Base-by-base conservation (phyloP, 805 yeast species). In the Danielia reshetovae region DNA sequence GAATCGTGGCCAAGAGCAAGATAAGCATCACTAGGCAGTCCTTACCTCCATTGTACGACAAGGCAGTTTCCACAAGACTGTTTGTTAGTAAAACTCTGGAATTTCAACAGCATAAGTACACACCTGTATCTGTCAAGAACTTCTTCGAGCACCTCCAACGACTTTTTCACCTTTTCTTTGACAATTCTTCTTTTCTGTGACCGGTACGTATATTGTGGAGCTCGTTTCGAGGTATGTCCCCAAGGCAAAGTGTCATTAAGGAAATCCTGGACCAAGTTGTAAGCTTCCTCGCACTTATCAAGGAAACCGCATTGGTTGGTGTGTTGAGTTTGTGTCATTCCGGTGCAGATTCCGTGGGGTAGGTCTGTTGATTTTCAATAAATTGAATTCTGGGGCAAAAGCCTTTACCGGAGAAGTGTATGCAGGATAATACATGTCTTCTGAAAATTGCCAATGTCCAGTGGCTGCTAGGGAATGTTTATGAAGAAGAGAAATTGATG, bases 21-120 rank as follows among this genome's bases (percentile, higher is more conserved):
- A 87, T 65, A 36, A 93, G 70, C 82, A 90, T 78, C 21, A 89
- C 97, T 30, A 89, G 74, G 51, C 97, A 93, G 61, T 93, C 98
- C 54, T 93, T 93, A 2, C 98, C 98, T 8, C 98, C 98, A 55
- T 93, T 93, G 58, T 83, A 93, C 2, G 95, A 84, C 10, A 93
- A 68, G 0, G 97, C 82, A 3, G 85, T 60, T 38, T 82, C 79
- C 12, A 55, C 52, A n/a, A 66, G 46, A 7, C 63, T 58, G 35
- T 15, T 4, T 14, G 56, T 48, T 50, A 52, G 54, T 48, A 40
- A n/a, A n/a, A n/a, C n/a, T n/a, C n/a, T n/a, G n/a, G 24, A 16
- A 25, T n/a, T n/a, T n/a, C n/a, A n/a, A n/a, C n/a, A n/a, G n/a
- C n/a, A n/a, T n/a, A n/a, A n/a, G n/a, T n/a, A n/a, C 62, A 38